phyloP scores from a whole-genome alignment of 2,329 filamentous ascomycete genomes.

The Ustulina deusta region DNA sequence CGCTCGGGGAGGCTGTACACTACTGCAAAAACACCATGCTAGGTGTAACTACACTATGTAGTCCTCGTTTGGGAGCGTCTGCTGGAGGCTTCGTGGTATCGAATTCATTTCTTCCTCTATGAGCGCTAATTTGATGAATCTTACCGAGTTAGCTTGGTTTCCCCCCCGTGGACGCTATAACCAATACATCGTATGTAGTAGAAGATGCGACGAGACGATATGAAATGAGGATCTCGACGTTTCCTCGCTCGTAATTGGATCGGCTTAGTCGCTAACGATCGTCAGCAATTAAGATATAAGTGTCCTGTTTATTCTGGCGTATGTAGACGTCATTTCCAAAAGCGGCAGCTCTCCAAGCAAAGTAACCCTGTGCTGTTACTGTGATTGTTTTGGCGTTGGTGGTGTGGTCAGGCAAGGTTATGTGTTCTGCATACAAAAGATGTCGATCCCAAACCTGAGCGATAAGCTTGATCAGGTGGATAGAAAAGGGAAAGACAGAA shows the following conservation, averaged over 20 bases:
- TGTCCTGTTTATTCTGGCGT: slow-evolving; percentile 10
- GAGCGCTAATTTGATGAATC: slow-evolving; percentile 5
- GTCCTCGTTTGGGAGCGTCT: slow-evolving; percentile 23
- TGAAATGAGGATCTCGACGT: not conserved
- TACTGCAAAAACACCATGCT: not conserved
- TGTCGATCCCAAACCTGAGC: slow-evolving; percentile 19
- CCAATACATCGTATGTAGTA: not conserved
- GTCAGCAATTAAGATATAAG: slow-evolving; percentile 10
- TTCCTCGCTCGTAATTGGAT: slow-evolving; percentile 12
- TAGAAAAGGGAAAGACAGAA: not conserved
- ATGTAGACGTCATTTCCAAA: slow-evolving; percentile 22
- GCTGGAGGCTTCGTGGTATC: not conserved
- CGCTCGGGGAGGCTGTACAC: not conserved
- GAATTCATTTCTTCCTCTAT: not conserved
- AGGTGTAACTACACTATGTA: too few species aligned
- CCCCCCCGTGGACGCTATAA: not conserved
- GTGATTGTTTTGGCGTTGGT: slow-evolving; percentile 20
- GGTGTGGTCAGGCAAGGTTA: not conserved
- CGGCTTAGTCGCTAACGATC: slow-evolving; percentile 1
- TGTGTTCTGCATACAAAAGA: slow-evolving; percentile 27
- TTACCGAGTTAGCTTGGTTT: slow-evolving; percentile 6
- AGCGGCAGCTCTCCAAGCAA: slow-evolving; percentile 28
- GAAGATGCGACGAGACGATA: slow-evolving; percentile 8
- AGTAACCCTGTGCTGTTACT: slow-evolving; percentile 12
- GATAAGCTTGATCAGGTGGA: slow-evolving; percentile 11